Evolutionary conservation across 257 asterid genomes (phyloP).

Genomic region (Rauvolfia tetraphylla): DNA sequence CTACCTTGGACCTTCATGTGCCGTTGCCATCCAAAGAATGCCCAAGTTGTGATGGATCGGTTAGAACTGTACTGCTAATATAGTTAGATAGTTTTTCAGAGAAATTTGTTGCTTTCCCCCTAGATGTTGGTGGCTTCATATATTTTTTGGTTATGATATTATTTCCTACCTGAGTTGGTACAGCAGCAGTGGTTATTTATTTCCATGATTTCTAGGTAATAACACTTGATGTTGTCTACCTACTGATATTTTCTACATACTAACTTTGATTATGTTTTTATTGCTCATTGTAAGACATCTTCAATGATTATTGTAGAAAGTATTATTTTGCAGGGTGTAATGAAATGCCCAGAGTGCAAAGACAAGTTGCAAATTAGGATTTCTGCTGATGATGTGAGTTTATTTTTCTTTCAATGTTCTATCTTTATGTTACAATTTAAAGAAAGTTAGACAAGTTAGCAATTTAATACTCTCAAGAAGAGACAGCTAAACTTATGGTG

Average conservation of each 20-base stretch:
- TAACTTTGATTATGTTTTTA: not conserved
- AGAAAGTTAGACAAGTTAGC: not conserved
- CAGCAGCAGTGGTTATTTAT: not conserved
- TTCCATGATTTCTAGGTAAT: not conserved
- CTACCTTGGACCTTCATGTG: slow-evolving; percentile 60
- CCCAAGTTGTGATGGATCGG: slow-evolving; percentile 88
- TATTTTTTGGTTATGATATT: not conserved
- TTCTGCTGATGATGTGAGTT: slow-evolving; percentile 94
- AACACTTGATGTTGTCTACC: not conserved
- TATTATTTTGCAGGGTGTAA: slow-evolving; percentile 76
- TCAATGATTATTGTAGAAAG: slow-evolving; percentile 19
- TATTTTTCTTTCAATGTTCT: slow-evolving; percentile 17
- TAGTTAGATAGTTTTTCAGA: slow-evolving; percentile 6
- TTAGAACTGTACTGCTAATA: slow-evolving; percentile 35
- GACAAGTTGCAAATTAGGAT: slow-evolving; percentile 71
- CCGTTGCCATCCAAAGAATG: slow-evolving; percentile 90
- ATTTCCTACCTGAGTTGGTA: not conserved
- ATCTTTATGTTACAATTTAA: not conserved
- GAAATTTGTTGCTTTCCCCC: slow-evolving; percentile 15
- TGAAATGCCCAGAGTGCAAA: slow-evolving; percentile 96
- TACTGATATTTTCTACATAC: not conserved
- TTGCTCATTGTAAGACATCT: slow-evolving; percentile 8
- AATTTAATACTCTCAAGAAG: not conserved
- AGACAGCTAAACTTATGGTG: not conserved
- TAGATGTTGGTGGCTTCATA: slow-evolving; percentile 5